Evolutionary conservation across 305 asterid species (phyloP), one percentile per base, ranked within the genome.

Genomic region (Fraxinus latifolia): DNA sequence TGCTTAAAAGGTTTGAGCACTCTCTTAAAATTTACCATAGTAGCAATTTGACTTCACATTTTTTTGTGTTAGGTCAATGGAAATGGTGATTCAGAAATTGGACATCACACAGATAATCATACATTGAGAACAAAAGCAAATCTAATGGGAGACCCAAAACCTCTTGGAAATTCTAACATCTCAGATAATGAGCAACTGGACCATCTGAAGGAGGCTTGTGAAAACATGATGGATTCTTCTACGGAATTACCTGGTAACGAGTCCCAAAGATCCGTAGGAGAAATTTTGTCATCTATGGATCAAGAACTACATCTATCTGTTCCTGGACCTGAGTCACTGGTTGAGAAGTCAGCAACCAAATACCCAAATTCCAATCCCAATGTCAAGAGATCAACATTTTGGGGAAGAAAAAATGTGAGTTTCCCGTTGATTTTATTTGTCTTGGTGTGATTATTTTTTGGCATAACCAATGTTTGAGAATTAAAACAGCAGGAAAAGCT

Each of bases 321-420:
- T 74, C 89, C 92, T 83, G 95, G 86, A 72, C 86, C 89, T 53
- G 98, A 93, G 87, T 71, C 87, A 62, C 79, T 83, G 77, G 82
- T 85, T 44, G 97, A 93, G 82, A 96, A 90, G 85, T 77, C 89
- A 72, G 72, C 84, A 75, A 86, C 87, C 76, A 93, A 87, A 87
- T 88, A 85, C 70, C 74, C 94, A 70, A 79, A 84, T 84, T 84
- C 97, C 58, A 90, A 85, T 87, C 83, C 65, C 86, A 92, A 84
- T 85, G 85, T 83, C 86, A 93, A 92, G 90, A 92, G 92, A 87
- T 90, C 99, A 60, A 87, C 91, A 70, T 92, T 95, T 84, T 95
- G 99, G 98, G 96, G 97, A 81, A 87, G 93, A 87, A 93, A 89
- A 89, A 94, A 78, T 84, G 99, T 95, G 86, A 93, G 99, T 86